Evolutionary conservation across 2,329 filamentous ascomycete genomes (phyloP).

Genomic region (Pseudopyricularia javanii): DNA sequence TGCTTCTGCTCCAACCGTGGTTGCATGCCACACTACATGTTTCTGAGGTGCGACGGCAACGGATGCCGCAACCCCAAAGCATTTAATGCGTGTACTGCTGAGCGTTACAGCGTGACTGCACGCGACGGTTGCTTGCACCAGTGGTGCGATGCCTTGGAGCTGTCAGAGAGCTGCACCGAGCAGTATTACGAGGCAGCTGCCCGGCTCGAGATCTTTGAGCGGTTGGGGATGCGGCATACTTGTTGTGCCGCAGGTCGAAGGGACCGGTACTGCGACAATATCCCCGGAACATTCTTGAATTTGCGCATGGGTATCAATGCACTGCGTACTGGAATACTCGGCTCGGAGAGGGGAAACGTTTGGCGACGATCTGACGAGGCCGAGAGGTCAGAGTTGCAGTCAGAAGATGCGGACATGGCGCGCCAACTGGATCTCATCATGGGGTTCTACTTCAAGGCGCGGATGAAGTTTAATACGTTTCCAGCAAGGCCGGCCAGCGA

Average conservation of each 20-base stretch:
- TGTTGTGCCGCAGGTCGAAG: background rate
- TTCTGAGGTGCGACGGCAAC: background rate
- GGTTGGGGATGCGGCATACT: background rate
- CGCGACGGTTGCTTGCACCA: background rate
- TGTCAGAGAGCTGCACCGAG: background rate
- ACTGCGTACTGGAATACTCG: background rate
- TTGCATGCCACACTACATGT: background rate
- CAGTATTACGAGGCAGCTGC: background rate
- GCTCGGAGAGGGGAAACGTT: background rate
- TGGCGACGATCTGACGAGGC: background rate
- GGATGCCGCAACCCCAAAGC: background rate
- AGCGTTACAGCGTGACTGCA: background rate
- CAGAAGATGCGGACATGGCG: background rate
- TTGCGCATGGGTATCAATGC: background rate
- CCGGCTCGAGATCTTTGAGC: background rate
- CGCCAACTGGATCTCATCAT: background rate
- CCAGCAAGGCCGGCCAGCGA: background rate
- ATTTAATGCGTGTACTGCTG: background rate
- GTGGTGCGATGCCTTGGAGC: background rate
- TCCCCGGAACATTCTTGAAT: background rate
- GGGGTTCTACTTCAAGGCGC: background rate
- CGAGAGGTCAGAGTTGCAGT: background rate
- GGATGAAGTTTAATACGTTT: background rate
- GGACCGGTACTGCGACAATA: background rate
- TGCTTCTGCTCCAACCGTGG: background rate